Conservation (phyloP, 73 alveolate genomes). For the Paramecium octaurelia region DNA sequence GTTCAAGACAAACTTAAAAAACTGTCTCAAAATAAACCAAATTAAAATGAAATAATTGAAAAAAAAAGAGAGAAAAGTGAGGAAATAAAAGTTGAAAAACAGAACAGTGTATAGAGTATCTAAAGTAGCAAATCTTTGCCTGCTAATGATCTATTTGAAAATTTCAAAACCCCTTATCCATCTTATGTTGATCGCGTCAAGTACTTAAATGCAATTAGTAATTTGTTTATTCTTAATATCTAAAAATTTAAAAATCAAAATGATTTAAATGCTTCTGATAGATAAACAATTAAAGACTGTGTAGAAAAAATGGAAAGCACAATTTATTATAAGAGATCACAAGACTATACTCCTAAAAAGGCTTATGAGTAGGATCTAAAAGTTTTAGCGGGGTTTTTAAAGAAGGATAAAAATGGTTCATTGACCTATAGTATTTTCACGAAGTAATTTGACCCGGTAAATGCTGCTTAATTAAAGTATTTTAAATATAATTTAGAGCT, state of each 20-base stretch:
- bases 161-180: neutral
- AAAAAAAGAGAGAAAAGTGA: neutral
- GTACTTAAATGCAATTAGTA: neutral
- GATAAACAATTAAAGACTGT: neutral
- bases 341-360: neutral
- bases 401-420: conserved; percentile 34
- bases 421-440: neutral
- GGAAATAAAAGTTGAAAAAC: neutral
- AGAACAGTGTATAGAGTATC: neutral
- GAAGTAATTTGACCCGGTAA: neutral
- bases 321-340: neutral
- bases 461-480: conserved; percentile 45
- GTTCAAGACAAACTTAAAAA: neutral
- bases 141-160: conserved; percentile 4
- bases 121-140: conserved; percentile 23
- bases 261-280: neutral
- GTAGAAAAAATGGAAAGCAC: conserved; percentile 10
- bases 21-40: neutral
- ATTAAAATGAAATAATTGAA: neutral
- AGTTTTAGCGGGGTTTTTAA: neutral
- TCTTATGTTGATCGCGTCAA: neutral
- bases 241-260: neutral
- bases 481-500: neutral
- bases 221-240: neutral
- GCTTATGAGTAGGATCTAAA: conserved; percentile 6